A percentile compares a stretch with the other conserved stretches of the same genome.
Evolutionary conservation across 1,284 basidiomycete genomes (phyloP).

Genomic region (Tilletiopsis washingtonensis): DNA sequence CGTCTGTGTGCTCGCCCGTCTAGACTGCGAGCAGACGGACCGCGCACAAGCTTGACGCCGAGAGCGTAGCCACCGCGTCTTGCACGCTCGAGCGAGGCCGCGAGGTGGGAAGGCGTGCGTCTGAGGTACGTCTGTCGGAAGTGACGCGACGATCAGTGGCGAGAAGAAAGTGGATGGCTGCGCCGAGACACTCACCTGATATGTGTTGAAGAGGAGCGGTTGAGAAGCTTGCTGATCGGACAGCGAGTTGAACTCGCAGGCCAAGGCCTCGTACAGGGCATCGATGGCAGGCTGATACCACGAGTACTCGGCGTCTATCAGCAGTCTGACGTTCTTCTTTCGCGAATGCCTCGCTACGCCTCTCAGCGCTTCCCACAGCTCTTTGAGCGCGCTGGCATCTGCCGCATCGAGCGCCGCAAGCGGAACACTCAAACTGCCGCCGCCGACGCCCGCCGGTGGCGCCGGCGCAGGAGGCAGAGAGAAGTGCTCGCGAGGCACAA

Average conservation of each 20-base stretch:
- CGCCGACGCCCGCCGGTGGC: constrained; percentile 27
- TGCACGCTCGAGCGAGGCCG: constrained; percentile 63
- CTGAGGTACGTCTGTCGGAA: constrained; percentile 24
- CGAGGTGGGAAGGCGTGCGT: constrained; percentile 64
- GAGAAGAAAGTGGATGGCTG: no score
- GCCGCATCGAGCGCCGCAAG: constrained; percentile 20
- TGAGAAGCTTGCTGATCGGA: background rate
- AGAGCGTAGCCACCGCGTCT: constrained; percentile 65
- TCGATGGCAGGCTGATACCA: constrained; percentile 42
- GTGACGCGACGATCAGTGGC: no score
- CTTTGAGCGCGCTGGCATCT: constrained; percentile 25
- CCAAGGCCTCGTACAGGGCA: constrained; percentile 36
- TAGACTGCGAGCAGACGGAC: background rate
- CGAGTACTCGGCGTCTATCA: constrained; percentile 37
- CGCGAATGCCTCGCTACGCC: constrained; percentile 20
- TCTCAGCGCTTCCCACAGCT: constrained; percentile 30
- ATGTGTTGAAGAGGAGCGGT: constrained; percentile 38
- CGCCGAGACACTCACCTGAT: constrained; percentile 4
- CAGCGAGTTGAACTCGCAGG: constrained; percentile 30
- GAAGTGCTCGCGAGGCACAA: constrained; percentile 35
- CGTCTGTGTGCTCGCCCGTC: background rate
- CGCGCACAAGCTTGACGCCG: constrained; percentile 88
- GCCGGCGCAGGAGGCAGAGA: constrained; percentile 25
- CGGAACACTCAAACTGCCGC: constrained; percentile 31
- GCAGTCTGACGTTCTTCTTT: constrained; percentile 26